Conservation (phyloP, 2,329 filamentous ascomycete species). For the Colletotrichum lini region DNA sequence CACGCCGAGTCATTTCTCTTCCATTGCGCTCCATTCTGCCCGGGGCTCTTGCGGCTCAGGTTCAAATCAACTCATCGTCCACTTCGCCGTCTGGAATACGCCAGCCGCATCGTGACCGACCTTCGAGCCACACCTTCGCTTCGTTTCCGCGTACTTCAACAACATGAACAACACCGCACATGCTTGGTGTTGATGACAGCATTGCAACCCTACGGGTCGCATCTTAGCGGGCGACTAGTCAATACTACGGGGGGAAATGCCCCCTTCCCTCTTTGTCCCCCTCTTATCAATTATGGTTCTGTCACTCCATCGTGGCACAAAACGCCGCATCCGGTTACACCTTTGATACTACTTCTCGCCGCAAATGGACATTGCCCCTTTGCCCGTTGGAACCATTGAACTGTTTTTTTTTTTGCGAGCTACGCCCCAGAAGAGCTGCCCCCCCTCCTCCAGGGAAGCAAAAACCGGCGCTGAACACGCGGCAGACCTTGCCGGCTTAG, state of each 20-base stretch:
- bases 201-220: constrained; percentile 10
- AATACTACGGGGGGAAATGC: neutral
- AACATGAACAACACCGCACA: neutral
- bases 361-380: constrained; percentile 19
- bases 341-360: constrained; percentile 10
- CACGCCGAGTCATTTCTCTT: constrained; percentile 38
- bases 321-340: constrained; percentile 32
- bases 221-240: constrained; percentile 9
- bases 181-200: constrained; percentile 14
- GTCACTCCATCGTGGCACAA: neutral
- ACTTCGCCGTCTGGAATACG: neutral
- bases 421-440: neutral
- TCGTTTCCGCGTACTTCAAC: constrained; percentile 8
- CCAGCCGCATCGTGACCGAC: neutral
- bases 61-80: neutral
- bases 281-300: neutral
- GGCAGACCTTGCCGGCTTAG: constrained; percentile 27
- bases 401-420: constrained; percentile 16
- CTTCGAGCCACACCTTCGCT: constrained; percentile 7
- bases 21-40: constrained; percentile 38
- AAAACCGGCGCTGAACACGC: constrained; percentile 22
- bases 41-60: constrained; percentile 16
- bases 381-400: constrained; percentile 30
- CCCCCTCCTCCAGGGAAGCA: neutral
- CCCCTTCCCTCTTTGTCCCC: no score